Percentiles rank a stretch among this genome's conserved stretches.
Evolutionary conservation across 306 rosid species (phyloP).

Genomic region (Vicia villosa): DNA sequence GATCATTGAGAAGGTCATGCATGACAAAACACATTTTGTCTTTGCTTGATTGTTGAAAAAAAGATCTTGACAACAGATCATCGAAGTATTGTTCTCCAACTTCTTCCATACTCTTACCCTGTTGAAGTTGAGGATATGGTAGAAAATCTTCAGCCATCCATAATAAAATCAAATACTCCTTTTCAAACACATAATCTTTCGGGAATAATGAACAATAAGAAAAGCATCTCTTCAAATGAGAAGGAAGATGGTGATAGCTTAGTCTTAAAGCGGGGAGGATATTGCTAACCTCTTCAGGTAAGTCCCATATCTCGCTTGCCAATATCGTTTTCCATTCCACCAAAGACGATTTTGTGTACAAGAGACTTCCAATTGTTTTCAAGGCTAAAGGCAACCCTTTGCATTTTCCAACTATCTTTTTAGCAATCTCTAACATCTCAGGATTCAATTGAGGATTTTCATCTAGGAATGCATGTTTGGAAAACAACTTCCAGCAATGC

Average conservation of each 20-base stretch:
- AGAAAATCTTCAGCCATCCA: constrained; percentile 33
- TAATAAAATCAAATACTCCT: constrained; percentile 10
- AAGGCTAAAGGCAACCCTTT: constrained; percentile 13
- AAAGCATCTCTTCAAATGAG: constrained; percentile 33
- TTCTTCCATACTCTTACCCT: not conserved
- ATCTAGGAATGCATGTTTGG: constrained; percentile 17
- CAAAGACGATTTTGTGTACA: not conserved
- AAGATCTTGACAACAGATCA: constrained; percentile 18
- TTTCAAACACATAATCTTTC: constrained; percentile 2
- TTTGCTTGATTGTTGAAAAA: constrained; percentile 8
- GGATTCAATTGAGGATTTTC: not conserved
- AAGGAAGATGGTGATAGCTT: constrained; percentile 33
- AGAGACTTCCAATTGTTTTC: constrained; percentile 14
- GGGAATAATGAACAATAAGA: constrained; percentile 27
- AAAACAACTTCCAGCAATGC: constrained; percentile 3
- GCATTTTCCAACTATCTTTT: not conserved
- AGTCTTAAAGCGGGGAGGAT: constrained; percentile 19
- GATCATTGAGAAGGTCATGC: constrained; percentile 31
- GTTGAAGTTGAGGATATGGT: not conserved
- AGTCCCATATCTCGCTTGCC: constrained; percentile 17
- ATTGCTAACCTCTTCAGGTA: not conserved
- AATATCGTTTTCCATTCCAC: not conserved
- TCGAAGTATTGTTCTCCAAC: constrained; percentile 3
- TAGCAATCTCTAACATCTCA: not conserved
- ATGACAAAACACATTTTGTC: not conserved